Conservation (phyloP, 2,329 filamentous ascomycete genomes). For the Fusarium haematococcum region DNA sequence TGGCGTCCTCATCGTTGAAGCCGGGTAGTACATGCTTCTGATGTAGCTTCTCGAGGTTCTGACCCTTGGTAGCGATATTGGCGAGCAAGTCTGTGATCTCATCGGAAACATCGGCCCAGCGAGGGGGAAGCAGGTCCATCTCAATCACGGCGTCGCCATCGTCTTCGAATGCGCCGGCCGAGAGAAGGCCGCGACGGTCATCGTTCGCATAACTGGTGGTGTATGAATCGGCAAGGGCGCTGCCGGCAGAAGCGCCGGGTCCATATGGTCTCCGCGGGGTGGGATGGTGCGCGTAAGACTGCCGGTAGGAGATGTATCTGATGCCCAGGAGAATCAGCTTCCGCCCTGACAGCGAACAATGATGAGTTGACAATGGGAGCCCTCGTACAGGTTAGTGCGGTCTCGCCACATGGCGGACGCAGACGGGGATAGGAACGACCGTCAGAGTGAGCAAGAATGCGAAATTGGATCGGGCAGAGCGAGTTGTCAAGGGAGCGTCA, state of each 20-base stretch:
- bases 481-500: slow-evolving; percentile 36
- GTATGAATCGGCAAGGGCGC: slow-evolving; percentile 70
- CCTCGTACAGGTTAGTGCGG: slow-evolving; percentile 90
- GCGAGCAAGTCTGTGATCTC: slow-evolving; percentile 87
- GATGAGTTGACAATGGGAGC: slow-evolving; percentile 14
- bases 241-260: slow-evolving; percentile 59
- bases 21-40: slow-evolving; percentile 97
- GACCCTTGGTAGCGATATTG: slow-evolving; percentile 84
- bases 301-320: slow-evolving; percentile 96
- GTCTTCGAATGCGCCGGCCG: slow-evolving; percentile 80
- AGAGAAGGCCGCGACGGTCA: slow-evolving; percentile 83
- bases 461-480: slow-evolving; percentile 16
- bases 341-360: slow-evolving; percentile 9
- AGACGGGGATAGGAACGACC: slow-evolving; percentile 42
- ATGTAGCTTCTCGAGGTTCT: slow-evolving; percentile 89
- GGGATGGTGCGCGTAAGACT: slow-evolving; percentile 97
- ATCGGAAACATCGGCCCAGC: slow-evolving; percentile 96
- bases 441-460: slow-evolving; percentile 38
- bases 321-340: slow-evolving; percentile 14
- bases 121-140: slow-evolving; percentile 95
- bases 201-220: slow-evolving; percentile 63
- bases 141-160: slow-evolving; percentile 97
- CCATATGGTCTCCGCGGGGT: slow-evolving; percentile 83
- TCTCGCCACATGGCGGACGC: slow-evolving; percentile 95
- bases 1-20: slow-evolving; percentile 94